These are phyloP conservation scores for Macadamia integrifolia DNA, from an alignment of 164 flowering plant species.

Conservation along the genomic window DNA sequence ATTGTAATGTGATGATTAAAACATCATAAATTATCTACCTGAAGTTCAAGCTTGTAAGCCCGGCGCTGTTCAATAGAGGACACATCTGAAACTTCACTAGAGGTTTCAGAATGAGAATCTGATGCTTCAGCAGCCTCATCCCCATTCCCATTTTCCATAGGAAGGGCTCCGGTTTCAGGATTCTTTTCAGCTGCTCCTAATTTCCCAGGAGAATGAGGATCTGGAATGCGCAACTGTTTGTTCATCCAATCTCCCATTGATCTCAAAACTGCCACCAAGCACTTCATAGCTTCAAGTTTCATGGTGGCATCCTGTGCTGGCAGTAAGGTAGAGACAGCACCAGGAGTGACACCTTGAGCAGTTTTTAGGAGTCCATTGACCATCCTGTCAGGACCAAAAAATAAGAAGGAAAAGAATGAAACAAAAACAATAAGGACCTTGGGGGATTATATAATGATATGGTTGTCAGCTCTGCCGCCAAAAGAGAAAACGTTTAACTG, in stretches of 20 bases:
- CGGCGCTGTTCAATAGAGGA: conserved; percentile 77
- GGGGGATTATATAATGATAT: background rate
- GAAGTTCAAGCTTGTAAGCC: conserved; percentile 78
- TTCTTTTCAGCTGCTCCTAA: conserved; percentile 48
- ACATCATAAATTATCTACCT: conserved; percentile 30
- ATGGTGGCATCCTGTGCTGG: conserved; percentile 67
- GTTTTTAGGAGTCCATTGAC: conserved; percentile 97
- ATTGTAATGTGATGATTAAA: background rate
- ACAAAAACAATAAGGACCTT: background rate
- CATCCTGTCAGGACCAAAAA: conserved; percentile 52
- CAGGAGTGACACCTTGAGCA: conserved; percentile 77
- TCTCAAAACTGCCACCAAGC: conserved; percentile 69
- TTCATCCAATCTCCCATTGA: conserved; percentile 99
- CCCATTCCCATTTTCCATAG: conserved; percentile 67
- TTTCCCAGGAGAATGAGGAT: conserved; percentile 61
- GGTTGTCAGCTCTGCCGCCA: background rate
- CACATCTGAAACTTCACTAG: conserved; percentile 84
- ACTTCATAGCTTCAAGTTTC: conserved; percentile 75
- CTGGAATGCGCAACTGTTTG: conserved; percentile 89
- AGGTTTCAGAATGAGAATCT: conserved; percentile 76
- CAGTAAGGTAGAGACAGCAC: conserved; percentile 49
- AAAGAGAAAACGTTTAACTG: background rate
- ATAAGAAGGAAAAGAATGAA: conserved; percentile 1
- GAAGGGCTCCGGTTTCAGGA: conserved; percentile 47
- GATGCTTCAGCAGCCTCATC: conserved; percentile 76